Conservation (phyloP, 257 asterid genomes). For the Penstemon newberryi region DNA sequence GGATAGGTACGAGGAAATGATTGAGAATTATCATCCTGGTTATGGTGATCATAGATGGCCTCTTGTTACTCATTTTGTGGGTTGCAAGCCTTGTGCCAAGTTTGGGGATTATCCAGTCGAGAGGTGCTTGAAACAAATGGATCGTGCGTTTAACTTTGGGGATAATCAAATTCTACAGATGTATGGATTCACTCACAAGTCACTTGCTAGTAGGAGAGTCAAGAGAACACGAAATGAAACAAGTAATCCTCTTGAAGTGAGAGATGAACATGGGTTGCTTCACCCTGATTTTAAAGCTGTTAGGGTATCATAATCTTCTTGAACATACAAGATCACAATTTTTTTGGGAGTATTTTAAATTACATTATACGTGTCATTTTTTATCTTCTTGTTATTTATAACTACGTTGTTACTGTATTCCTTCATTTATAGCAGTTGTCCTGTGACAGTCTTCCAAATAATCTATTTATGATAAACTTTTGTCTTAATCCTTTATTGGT, state of each 20-base stretch:
- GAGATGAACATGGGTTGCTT: conserved; percentile 52
- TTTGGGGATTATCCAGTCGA: conserved; percentile 58
- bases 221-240: conserved; percentile 49
- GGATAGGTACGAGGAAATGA: conserved; percentile 62
- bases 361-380: conserved; percentile 31
- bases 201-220: conserved; percentile 50
- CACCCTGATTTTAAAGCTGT: conserved; percentile 50
- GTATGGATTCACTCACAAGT: conserved; percentile 57
- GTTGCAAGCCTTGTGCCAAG: conserved; percentile 67
- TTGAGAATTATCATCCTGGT: conserved; percentile 62
- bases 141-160: conserved; percentile 53
- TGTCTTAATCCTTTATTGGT: not conserved
- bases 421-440: conserved; percentile 33
- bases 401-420: conserved; percentile 36
- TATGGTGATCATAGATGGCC: conserved; percentile 74
- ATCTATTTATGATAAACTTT: not conserved
- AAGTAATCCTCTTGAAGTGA: conserved; percentile 48
- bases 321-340: conserved; percentile 13
- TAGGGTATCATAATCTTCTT: conserved; percentile 39
- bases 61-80: conserved; percentile 70
- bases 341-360: conserved; percentile 20
- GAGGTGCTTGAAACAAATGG: conserved; percentile 68
- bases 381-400: conserved; percentile 30
- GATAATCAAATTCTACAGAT: conserved; percentile 66
- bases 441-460: not conserved